A percentile compares a stretch with the other conserved stretches of the same genome.
Conservation (phyloP, 2,329 filamentous ascomycete genomes). For the Chalaropsis ovoidea region DNA sequence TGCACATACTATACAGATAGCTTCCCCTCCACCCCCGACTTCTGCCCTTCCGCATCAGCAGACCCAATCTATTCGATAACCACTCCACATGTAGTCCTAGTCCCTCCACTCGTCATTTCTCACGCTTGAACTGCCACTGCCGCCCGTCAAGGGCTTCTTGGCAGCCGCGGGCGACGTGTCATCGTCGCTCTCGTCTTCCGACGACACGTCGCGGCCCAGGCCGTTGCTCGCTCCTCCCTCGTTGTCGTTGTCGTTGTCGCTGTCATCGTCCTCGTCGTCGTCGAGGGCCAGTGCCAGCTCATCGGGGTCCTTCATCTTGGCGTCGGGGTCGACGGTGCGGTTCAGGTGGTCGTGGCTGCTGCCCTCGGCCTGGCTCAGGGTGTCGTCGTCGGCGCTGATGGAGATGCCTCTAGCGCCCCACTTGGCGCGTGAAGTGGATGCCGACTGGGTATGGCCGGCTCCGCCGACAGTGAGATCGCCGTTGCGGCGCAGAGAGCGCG, state of each 20-base stretch:
- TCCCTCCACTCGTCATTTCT: slow-evolving; percentile 42
- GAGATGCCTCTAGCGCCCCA: slow-evolving; percentile 58
- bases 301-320: slow-evolving; percentile 57
- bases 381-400: slow-evolving; percentile 54
- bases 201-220: slow-evolving; percentile 10
- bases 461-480: slow-evolving; percentile 26
- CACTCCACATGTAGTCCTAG: slow-evolving; percentile 26
- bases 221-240: slow-evolving; percentile 1
- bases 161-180: slow-evolving; percentile 16
- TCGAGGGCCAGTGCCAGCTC: slow-evolving; percentile 52
- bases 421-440: slow-evolving; percentile 36
- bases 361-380: slow-evolving; percentile 41
- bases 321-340: slow-evolving; percentile 47
- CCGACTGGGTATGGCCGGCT: slow-evolving; percentile 6
- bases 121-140: slow-evolving; percentile 33
- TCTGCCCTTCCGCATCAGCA: not conserved
- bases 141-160: slow-evolving; percentile 26
- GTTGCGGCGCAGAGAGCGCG: slow-evolving; percentile 31
- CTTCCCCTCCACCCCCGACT: not conserved
- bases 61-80: not conserved
- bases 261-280: slow-evolving; percentile 46
- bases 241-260: slow-evolving; percentile 8
- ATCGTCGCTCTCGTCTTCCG: slow-evolving; percentile 25
- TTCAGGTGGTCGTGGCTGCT: slow-evolving; percentile 39
- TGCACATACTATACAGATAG: slow-evolving; percentile 11